Base-by-base conservation (phyloP, 164 flowering plant species). In the Nymphaea thermarum region DNA sequence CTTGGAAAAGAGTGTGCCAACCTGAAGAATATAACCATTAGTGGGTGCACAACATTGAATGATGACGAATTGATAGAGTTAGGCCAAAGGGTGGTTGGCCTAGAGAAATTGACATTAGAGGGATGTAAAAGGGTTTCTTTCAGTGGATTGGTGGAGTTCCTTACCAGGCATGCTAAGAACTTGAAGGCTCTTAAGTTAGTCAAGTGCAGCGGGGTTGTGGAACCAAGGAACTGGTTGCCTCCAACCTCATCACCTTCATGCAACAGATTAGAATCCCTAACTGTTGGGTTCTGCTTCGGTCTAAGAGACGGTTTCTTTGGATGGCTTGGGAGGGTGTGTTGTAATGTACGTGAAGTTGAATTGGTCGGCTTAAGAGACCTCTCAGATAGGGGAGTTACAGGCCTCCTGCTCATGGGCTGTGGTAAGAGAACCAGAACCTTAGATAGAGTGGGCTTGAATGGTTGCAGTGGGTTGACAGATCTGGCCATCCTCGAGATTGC, bases 351-450 rank as follows among this genome's bases (percentile, higher is more conserved):
- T 61, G 75, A 82, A 55, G 44, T 86, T n/a, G 83, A 83, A 42
- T 79, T 88, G 36, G 80, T 78, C 18, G 91, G 89, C 5, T 80
- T 82, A 15, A 67, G 53, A 59, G 81, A 81, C 42, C 73, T 86
- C 66, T 81, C 88, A 44, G 89, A 85, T 66, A 72, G 72, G 14
- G 89, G 85, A 25, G 71, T 86, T 66, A 71, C 82, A 63, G 74
- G 78, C 15, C 76, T 88, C 15, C 76, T 88, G 12, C 6, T 83
- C 45, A 80, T 81, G 65, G 71, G 55, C 6, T 43, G 67, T 8
- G 6, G 36, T 2, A 44, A 43, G 60, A 12, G 63, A 25, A 65
- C 47, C 60, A 72, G 60, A 47, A 41, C 25, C 41, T 14, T 82
- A 64, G 68, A 44, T 16, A 74, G 71, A 57, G 76, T 81, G 15